Conservation (phyloP, 495 filamentous ascomycete species). For the Talaromyces thailandensis region DNA sequence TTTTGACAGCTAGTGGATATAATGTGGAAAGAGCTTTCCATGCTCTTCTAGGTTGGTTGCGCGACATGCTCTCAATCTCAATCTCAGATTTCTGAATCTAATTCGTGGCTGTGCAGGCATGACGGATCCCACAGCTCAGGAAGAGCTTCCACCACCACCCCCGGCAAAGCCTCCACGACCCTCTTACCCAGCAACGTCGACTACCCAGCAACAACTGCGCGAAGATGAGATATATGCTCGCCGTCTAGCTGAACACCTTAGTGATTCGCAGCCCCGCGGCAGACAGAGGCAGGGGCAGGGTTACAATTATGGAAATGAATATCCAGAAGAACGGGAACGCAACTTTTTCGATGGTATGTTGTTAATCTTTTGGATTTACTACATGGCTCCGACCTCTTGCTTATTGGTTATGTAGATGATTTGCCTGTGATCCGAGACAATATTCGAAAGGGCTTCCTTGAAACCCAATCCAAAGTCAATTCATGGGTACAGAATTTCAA, state of each 20-base stretch:
- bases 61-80: background rate
- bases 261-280: constrained; percentile 31
- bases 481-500: constrained; percentile 82
- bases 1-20: constrained; percentile 76
- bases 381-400: background rate
- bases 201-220: constrained; percentile 69
- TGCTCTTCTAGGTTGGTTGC: constrained; percentile 67
- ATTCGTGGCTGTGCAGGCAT: constrained; percentile 48
- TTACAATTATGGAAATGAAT: constrained; percentile 37
- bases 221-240: constrained; percentile 90
- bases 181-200: constrained; percentile 39
- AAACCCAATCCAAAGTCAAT: constrained; percentile 91
- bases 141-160: constrained; percentile 46
- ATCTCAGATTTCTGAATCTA: background rate
- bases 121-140: constrained; percentile 82
- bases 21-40: constrained; percentile 93
- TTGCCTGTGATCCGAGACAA: constrained; percentile 90
- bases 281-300: constrained; percentile 13
- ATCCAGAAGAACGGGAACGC: constrained; percentile 56
- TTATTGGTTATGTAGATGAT: constrained; percentile 52
- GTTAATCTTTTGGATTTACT: background rate
- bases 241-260: constrained; percentile 86
- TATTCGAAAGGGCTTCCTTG: constrained; percentile 86
- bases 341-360: constrained; percentile 77
- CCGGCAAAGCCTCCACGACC: constrained; percentile 69